Evolutionary conservation across 2,329 filamentous ascomycete species (phyloP).

Genomic region (Aspergillus latus): DNA sequence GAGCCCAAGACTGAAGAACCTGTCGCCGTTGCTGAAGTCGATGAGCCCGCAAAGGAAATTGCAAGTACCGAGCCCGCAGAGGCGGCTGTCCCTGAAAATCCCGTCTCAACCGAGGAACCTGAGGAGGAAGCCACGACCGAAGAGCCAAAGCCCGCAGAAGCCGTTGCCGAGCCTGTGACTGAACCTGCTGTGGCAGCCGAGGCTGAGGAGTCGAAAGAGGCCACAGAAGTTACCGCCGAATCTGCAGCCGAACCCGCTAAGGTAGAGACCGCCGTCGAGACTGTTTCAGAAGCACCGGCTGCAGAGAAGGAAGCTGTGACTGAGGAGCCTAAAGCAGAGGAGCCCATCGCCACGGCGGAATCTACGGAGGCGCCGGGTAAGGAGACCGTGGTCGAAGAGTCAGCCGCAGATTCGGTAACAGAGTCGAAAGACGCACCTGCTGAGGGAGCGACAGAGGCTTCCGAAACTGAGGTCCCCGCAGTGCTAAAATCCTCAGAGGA

Average conservation of each 20-base stretch:
- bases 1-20: not conserved
- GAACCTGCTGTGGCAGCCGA: slow-evolving; percentile 7
- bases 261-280: not conserved
- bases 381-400: slow-evolving; percentile 3
- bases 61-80: not conserved
- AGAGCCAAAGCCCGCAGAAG: slow-evolving; percentile 1
- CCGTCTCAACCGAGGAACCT: not conserved
- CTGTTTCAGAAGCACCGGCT: slow-evolving; percentile 1
- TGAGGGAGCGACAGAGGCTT: not conserved
- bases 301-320: not conserved
- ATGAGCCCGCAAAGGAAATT: not conserved
- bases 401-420: slow-evolving; percentile 8
- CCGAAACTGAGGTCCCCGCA: slow-evolving; percentile 2
- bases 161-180: not conserved
- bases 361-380: not conserved
- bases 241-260: not conserved
- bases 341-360: not conserved
- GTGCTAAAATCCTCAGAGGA: not conserved
- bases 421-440: slow-evolving; percentile 8
- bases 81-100: not conserved
- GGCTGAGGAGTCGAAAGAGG: slow-evolving; percentile 14
- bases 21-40: not conserved
- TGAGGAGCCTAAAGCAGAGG: not conserved
- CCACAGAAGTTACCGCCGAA: not conserved
- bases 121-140: not conserved